phyloP scores from a whole-genome alignment of 208 protist genomes.

The Giardia muris region DNA sequence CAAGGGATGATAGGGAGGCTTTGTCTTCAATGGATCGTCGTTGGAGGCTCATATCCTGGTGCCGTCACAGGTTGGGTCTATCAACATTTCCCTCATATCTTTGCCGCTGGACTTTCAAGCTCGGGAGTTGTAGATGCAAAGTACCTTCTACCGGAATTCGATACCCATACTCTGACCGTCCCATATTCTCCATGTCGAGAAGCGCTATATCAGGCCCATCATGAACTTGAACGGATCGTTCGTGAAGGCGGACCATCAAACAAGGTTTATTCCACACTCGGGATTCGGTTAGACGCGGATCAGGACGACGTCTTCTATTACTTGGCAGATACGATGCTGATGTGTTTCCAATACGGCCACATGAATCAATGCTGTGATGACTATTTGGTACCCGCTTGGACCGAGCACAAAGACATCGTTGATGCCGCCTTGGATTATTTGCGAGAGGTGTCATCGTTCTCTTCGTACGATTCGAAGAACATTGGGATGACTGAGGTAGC shows the following conservation, averaged over 20 bases:
- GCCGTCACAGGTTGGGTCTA: background rate
- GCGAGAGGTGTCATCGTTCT: background rate
- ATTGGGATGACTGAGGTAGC: background rate
- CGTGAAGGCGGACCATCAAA: background rate
- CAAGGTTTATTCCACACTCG: background rate
- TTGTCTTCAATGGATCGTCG: slow-evolving; percentile 9
- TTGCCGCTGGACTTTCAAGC: background rate
- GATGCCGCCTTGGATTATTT: background rate
- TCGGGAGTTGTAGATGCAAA: slow-evolving; percentile 16
- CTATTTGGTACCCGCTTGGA: background rate
- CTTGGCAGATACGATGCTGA: background rate
- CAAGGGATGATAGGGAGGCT: background rate
- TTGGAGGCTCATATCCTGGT: slow-evolving; percentile 18
- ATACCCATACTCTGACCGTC: background rate
- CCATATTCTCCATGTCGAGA: background rate
- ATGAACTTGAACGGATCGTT: background rate
- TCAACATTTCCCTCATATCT: background rate
- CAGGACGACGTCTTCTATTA: slow-evolving; percentile 11
- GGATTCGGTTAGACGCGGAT: background rate
- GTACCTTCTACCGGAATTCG: slow-evolving; percentile 10
- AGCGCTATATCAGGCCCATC: background rate
- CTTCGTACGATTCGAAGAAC: background rate
- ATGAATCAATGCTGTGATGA: background rate
- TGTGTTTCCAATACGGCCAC: slow-evolving; percentile 16
- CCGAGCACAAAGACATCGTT: background rate